Evolutionary conservation across 345 rosid species (phyloP), one percentile per base, ranked within the genome.

Genomic region (Lumnitzera littorea): DNA sequence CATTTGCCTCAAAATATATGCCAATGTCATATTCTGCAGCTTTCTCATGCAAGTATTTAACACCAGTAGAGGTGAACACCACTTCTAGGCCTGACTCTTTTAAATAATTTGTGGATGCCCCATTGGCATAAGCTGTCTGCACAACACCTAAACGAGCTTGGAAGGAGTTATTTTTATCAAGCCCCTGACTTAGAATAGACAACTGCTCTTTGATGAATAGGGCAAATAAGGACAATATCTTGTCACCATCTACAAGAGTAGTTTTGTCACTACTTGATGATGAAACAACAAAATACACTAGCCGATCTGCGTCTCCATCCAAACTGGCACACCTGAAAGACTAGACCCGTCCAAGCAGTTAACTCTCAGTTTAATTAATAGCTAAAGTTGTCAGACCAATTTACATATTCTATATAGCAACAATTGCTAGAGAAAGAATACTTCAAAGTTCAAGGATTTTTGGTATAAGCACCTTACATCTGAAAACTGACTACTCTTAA

Each of bases 91-190:
- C 99, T 70, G 79, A 74, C 48, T 74, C 64, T 63, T 70, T 88
- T 12, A 94, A 81, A 69, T 80, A 90, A 76, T 78, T 74, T 2
- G 96, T 78, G 29, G 99, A 88, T 15, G 99, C 99, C 51, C 97
- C 96, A 68, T 94, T 94, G 1, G 97, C 99, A 24, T 94, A 94
- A 69, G 99, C 97, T 62, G 99, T 94, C 74, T 90, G 99, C 58
- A 94, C 83, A 60, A 82, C 78, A 58, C 95, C 96, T 56, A 94
- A 72, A 55, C 81, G 70, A 70, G 91, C 72, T 48, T 67, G 68
- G 51, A 67, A 74, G 61, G 62, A 62, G 24, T 56, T 70, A 16
- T 56, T 57, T 63, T 70, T 61, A 62, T 48, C 74, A 25, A 68
- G 70, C 56, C 62, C 80, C 48, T 23, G 67, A 56, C 51, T 56